Evolutionary conservation across 2,329 filamentous ascomycete genomes (phyloP).

Genomic region (Pestalotiopsis fici): DNA sequence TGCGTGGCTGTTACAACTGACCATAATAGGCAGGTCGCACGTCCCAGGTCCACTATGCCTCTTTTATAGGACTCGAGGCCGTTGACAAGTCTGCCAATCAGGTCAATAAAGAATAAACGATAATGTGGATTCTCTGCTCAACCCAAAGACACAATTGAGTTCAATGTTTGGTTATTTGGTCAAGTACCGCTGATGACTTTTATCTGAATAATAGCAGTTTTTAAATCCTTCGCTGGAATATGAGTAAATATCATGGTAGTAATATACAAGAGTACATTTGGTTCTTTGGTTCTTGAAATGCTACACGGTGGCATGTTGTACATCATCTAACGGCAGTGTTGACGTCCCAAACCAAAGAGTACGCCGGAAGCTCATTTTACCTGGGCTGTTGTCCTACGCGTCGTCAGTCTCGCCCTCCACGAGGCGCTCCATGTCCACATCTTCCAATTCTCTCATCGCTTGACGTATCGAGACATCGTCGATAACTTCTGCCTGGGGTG

Average conservation of each 20-base stretch:
- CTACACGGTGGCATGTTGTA: neutral
- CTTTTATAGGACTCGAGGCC: neutral
- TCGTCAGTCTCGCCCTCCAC: neutral
- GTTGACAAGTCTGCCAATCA: neutral
- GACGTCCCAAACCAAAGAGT: neutral
- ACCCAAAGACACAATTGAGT: neutral
- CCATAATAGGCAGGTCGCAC: slow-evolving; percentile 1
- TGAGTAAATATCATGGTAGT: neutral
- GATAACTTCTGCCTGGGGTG: too few species aligned
- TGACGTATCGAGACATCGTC: neutral
- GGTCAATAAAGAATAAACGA: neutral
- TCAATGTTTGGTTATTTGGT: neutral
- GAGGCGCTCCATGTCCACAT: neutral
- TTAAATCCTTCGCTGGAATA: neutral
- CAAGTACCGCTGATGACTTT: neutral
- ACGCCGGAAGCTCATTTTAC: neutral
- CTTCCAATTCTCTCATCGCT: neutral
- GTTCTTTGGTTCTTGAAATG: neutral
- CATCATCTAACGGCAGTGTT: neutral
- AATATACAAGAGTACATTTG: slow-evolving; percentile 4
- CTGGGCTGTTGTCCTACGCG: neutral
- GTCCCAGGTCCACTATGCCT: neutral
- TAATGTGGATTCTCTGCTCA: neutral
- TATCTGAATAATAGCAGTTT: neutral
- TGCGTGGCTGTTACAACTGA: neutral